Evolutionary conservation across 345 rosid genomes (phyloP), one percentile per base, ranked within the genome.

Genomic region (Arabis hirsuta): DNA sequence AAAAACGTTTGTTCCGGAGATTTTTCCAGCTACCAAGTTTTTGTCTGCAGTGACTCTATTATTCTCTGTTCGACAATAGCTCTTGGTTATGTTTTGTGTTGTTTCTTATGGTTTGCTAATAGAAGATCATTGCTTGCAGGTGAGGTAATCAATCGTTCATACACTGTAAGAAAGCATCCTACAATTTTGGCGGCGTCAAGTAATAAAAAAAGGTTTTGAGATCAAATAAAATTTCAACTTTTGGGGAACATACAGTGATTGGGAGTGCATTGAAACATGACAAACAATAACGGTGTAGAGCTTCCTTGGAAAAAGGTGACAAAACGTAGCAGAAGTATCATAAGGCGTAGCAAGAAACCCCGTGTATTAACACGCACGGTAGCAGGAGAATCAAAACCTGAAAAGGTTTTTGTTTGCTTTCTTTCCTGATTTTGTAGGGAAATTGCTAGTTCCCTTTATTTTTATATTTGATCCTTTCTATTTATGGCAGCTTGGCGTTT

Each of bases 251-350:
- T 32, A 32, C 36, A 32, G 36, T 32, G 36, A 32, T 69, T 70
- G 80, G 68, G 46, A 72, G 62, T 76, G 59, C 50, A 53, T 59
- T 76, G 51, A 43, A 75, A 77, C 76, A 81, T 76, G 89, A 69
- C 71, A 75, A 78, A 85, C 68, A 78, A 72, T 19, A 74, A 76
- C 55, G 81, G 83, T 39, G 60, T 69, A 52, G 88, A 87, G 78
- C 81, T 79, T 68, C 82, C 84, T 55, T 82, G 87, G 90, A 82
- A 81, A 76, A 73, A 55, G 6, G 81, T 79, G 22, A 48, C 88
- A 20, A 82, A 85, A 71, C 82, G 85, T 31, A 80, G 69, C 73
- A 69, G 80, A 81, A 80, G 86, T 53, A 31, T 60, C 6, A 72
- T 77, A 9, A 84, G 82, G 73, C 84, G 82, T 22, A 60, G 74